A percentile compares a stretch with the other conserved stretches of the same genome.
Evolutionary conservation across 441 rosid species (phyloP).

Genomic region (Geranium incanum): DNA sequence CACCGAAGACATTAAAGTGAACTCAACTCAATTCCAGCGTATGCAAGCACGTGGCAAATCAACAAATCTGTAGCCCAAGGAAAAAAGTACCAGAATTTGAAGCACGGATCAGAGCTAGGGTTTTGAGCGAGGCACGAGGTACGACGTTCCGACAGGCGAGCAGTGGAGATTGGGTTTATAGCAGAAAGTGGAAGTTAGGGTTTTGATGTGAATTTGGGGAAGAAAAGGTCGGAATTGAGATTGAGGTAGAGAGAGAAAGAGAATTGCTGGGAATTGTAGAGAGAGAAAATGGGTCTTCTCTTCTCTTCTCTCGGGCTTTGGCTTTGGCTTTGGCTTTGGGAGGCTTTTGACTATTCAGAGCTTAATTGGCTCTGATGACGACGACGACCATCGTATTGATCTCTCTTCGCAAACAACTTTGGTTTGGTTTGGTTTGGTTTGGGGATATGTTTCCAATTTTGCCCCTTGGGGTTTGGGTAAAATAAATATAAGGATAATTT

Average conservation of each 20-base stretch:
- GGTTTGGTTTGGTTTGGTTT: too few relatives aligned
- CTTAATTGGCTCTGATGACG: slow-evolving; percentile 4
- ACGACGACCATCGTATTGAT: slow-evolving; percentile 3
- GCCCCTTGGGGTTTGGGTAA: not conserved
- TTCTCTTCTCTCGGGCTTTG: too few relatives aligned
- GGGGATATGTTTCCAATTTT: too few relatives aligned
- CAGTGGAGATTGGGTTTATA: not conserved
- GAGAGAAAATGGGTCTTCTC: not conserved
- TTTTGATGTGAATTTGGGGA: slow-evolving; percentile 10
- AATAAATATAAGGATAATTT: not conserved
- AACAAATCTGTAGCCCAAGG: slow-evolving; percentile 21
- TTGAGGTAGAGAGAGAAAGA: not conserved
- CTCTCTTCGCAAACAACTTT: not conserved
- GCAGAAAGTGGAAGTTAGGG: slow-evolving; percentile 17
- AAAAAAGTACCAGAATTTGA: slow-evolving; percentile 17
- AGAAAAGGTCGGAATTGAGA: slow-evolving; percentile 3
- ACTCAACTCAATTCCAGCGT: slow-evolving; percentile 19
- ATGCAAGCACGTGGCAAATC: slow-evolving; percentile 12
- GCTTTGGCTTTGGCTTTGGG: not conserved
- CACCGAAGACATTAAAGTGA: slow-evolving; percentile 21
- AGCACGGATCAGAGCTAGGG: slow-evolving; percentile 35
- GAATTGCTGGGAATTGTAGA: not conserved
- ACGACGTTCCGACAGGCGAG: not conserved
- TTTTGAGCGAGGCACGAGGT: slow-evolving; percentile 19
- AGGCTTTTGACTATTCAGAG: not conserved